Base-by-base conservation (phyloP, 371 early-diverging fungal species). In the Mucor indicus region DNA sequence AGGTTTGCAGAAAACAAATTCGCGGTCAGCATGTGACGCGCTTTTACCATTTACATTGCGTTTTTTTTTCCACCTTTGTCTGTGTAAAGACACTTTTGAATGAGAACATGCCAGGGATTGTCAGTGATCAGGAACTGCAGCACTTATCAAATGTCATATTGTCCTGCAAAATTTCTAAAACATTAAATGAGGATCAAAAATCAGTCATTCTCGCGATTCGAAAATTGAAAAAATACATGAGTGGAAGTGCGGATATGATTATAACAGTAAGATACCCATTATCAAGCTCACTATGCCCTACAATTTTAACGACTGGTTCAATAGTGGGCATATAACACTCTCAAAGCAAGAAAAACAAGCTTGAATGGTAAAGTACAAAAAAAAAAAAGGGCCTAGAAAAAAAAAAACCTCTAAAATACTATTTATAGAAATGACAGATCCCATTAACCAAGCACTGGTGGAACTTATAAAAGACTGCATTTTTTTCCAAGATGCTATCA, bases 391-490 rank as follows among this genome's bases (percentile, higher is more conserved):
- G 40, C 21, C 12, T 30, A 22, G 29, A 16, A 16, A 4, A 9
- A 13, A 11, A 11, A 4, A 37, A 8, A 9, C 15, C 16, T n/a
- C n/a, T n/a, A 15, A 36, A 50, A 38, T 46, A 36, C 38, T 15
- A 36, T 47, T 20, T 39, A 33, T 42, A 49, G 42, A 38, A 42
- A 57, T 61, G 32, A 47, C 50, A 48, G 64, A 72, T 51, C 48
- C 54, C 20, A 31, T 72, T 20, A 61, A 61, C 40, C 48, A 41
- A 17, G 59, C 63, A 12, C 38, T 72, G 11, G 39, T 65, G 27
- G 53, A 60, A 19, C 44, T 72, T 16, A 43, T 72, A 11, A 54
- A 52, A 40, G 64, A 68, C 32, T 49, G 47, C 38, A 43, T 72
- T 30, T 50, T 44, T 4, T 68, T 63, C 44, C 53, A 59, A 36